These are phyloP conservation scores for Gossypium australe DNA, from an alignment of 345 rosid genomes.

Conservation along the genomic window DNA sequence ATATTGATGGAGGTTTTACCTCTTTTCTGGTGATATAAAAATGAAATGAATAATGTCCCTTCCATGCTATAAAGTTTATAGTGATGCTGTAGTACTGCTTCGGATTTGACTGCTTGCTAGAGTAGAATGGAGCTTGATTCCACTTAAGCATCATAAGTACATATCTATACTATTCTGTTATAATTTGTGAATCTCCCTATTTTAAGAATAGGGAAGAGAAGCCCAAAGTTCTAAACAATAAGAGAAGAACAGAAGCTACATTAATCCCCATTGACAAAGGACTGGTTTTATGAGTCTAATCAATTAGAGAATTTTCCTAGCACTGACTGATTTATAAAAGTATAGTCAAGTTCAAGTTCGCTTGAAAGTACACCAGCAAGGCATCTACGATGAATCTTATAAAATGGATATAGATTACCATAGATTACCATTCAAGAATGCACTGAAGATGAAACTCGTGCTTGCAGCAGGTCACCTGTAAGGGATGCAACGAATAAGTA, in stretches of 20 bases:
- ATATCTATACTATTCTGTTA: not conserved
- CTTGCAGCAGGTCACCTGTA: slow-evolving; percentile 85
- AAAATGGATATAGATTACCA: slow-evolving; percentile 36
- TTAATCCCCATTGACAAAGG: not conserved
- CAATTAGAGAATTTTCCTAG: not conserved
- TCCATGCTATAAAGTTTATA: not conserved
- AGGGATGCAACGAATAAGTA: not conserved
- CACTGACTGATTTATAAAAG: not conserved
- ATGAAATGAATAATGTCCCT: not conserved
- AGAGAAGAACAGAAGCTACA: not conserved
- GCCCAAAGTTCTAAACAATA: not conserved
- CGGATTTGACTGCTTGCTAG: not conserved
- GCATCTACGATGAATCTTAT: not conserved
- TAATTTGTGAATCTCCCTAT: not conserved
- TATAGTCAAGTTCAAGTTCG: not conserved
- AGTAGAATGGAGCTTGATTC: not conserved
- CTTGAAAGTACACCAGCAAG: not conserved
- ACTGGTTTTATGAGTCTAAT: not conserved
- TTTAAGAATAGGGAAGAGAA: not conserved
- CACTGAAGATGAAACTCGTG: slow-evolving; percentile 98
- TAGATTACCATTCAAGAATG: slow-evolving; percentile 81
- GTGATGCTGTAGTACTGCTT: not conserved
- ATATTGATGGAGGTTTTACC: not conserved
- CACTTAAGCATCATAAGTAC: not conserved
- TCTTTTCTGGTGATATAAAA: not conserved